Base-by-base conservation (phyloP, 306 rosid genomes). In the Biancaea sappan region DNA sequence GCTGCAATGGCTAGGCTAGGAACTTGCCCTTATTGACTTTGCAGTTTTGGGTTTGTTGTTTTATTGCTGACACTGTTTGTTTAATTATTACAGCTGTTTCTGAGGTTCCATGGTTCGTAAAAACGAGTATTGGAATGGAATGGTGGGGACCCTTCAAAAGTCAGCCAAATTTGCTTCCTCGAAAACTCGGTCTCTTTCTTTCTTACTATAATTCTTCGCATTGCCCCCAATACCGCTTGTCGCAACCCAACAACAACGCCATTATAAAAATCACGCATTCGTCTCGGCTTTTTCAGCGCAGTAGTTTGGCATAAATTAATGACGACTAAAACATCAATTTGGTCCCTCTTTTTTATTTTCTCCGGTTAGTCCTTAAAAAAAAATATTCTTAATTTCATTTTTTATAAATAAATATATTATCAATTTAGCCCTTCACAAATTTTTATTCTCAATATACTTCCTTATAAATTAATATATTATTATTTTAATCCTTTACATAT, bases 11-110 rank as follows among this genome's bases (percentile, higher is more conserved):
- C 66, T 51, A 52, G 60, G n/a, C n/a, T n/a, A n/a, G n/a, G n/a
- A 79, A 86, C 75, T 79, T 84, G 87, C 94, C 85, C 91, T 85
- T 86, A 61, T 89, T 89, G 94, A 89, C 94, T 89, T 83, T 77
- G 82, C 87, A 73, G 77, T 80, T 75, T 64, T 71, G 19, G 18
- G 47, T 61, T 73, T 47, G 25, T 79, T 76, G 66, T 74, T 78
- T 62, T 62, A 4, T 69, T 70, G 70, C 82, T 80, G 84, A 69
- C 86, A 75, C 78, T 62, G 34, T 70, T 77, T 37, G 40, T 72
- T 80, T 80, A 69, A 73, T 85, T 58, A 80, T 82, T 81, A 76
- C 90, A 85, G 88, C 88, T 83, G 85, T 85, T 83, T 75, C 58
- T 35, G 29, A 35, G 65, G 74, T 62, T 80, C 69, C 84, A 28